phyloP scores from a whole-genome alignment of 1,284 basidiomycete genomes.

The Mixia osmundae region DNA sequence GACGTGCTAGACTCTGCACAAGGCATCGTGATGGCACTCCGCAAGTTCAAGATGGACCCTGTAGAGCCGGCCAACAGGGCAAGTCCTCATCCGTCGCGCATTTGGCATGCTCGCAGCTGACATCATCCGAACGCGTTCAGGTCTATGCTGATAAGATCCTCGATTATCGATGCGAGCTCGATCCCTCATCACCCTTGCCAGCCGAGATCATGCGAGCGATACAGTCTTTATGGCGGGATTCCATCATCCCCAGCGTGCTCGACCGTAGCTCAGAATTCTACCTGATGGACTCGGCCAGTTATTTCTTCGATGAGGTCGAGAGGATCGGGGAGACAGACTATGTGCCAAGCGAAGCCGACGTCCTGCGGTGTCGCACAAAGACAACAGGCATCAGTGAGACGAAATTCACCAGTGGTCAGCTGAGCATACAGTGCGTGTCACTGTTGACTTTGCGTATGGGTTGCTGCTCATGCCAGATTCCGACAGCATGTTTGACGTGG shows the following conservation, averaged over 20 bases:
- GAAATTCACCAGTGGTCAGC: constrained; percentile 24
- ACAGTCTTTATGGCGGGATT: constrained; percentile 54
- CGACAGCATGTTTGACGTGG: constrained; percentile 67
- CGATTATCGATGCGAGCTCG: constrained; percentile 27
- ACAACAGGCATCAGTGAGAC: constrained; percentile 87
- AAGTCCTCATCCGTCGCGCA: constrained; percentile 15
- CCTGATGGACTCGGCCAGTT: constrained; percentile 82
- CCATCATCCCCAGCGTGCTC: constrained; percentile 62
- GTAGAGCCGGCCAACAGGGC: constrained; percentile 49
- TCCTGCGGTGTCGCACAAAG: constrained; percentile 69
- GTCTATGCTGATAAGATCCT: constrained; percentile 27
- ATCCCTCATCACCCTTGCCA: constrained; percentile 18
- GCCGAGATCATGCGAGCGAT: constrained; percentile 21
- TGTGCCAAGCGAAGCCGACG: constrained; percentile 67
- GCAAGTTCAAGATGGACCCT: constrained; percentile 68
- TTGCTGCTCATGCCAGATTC: neutral
- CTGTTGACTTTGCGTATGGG: neutral
- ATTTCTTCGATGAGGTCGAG: constrained; percentile 73
- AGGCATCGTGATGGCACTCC: constrained; percentile 66
- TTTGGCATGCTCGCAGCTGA: constrained; percentile 22
- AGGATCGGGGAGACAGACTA: constrained; percentile 61
- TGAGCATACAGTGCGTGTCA: constrained; percentile 26
- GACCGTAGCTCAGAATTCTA: constrained; percentile 77
- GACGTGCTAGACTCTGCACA: constrained; percentile 68
- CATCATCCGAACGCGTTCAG: constrained; percentile 30